Evolutionary conservation across 305 asterid genomes (phyloP), one percentile per base, ranked within the genome.

Genomic region (Fraxinus angustifolia): DNA sequence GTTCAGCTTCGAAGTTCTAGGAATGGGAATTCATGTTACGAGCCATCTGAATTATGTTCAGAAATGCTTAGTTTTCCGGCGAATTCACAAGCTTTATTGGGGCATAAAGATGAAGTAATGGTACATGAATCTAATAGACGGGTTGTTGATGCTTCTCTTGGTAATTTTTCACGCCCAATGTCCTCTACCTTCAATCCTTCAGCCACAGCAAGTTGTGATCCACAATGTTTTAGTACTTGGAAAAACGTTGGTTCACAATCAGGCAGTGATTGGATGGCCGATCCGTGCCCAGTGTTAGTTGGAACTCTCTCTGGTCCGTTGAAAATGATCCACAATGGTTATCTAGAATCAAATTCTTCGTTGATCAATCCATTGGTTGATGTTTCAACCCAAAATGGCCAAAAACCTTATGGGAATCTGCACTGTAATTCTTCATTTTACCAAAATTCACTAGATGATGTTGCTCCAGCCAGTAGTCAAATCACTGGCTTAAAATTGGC

Each of bases 171-270:
- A 1, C 80, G 77, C 62, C 33, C 77, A 38, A 11, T 28, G 42
- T 42, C 82, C 23, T 26, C 72, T 50, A 42, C 65, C 10, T 81
- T 78, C 38, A 75, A 78, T 30, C 76, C 84, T 17, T 21, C 84
- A 26, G 71, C 78, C 75, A 38, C 82, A 16, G 80, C 4, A 11
- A 76, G 84, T 48, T 38, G 80, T 81, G 87, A 78, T 77, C 85
- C 88, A 36, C 94, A 87, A 11, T 88, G 60, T 87, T 89, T 84
- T 80, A 79, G 78, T 86, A 78, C 88, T 58, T 91, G 95, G 92
- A 91, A 77, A 84, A 86, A 84, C 81, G 7, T 83, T 60, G 92
- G 88, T 80, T 60, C 87, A 26, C 91, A 86, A 30, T 79, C 89
- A n/a, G 60, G 40, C 67, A 53, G 81, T 26, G 88, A 84, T 58